phyloP scores from a whole-genome alignment of 805 yeast species.

The Ogataea nonfermentans region DNA sequence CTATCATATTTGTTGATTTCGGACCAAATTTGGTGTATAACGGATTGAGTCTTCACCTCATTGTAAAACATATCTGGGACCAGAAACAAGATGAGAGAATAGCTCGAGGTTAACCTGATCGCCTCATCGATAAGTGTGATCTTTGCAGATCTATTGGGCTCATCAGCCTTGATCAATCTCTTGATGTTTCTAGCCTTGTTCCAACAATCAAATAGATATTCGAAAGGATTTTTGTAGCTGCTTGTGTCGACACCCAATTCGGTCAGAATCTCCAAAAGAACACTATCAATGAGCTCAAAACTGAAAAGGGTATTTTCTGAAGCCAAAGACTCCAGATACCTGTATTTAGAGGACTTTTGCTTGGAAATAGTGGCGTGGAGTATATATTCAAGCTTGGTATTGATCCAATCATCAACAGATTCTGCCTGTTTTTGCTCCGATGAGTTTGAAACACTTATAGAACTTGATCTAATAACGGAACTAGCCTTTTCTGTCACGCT shows the following conservation, averaged over 20 bases:
- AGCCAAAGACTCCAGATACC: constrained; percentile 25
- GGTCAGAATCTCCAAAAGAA: constrained; percentile 54
- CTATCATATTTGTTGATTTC: constrained; percentile 33
- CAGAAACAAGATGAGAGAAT: constrained; percentile 67
- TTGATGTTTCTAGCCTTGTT: constrained; percentile 38
- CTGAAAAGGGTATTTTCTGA: constrained; percentile 28
- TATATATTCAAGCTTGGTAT: constrained; percentile 35
- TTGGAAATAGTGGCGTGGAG: constrained; percentile 37
- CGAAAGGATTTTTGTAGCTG: constrained; percentile 36
- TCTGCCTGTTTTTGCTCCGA: constrained; percentile 1
- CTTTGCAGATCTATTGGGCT: constrained; percentile 38
- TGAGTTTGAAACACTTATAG: neutral
- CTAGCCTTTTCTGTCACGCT: neutral
- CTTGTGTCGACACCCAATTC: constrained; percentile 46
- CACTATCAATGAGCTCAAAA: constrained; percentile 44
- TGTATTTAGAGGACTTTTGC: constrained; percentile 20
- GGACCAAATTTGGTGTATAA: constrained; percentile 28
- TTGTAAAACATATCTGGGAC: constrained; percentile 60
- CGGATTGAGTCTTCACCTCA: constrained; percentile 34
- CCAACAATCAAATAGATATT: constrained; percentile 49
- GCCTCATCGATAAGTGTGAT: constrained; percentile 45
- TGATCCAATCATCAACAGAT: constrained; percentile 41
- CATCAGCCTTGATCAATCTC: constrained; percentile 43
- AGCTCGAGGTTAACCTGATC: constrained; percentile 51
- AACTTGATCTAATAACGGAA: neutral